phyloP scores from a whole-genome alignment of 2,329 filamentous ascomycete genomes.

The Colletotrichum melonis region DNA sequence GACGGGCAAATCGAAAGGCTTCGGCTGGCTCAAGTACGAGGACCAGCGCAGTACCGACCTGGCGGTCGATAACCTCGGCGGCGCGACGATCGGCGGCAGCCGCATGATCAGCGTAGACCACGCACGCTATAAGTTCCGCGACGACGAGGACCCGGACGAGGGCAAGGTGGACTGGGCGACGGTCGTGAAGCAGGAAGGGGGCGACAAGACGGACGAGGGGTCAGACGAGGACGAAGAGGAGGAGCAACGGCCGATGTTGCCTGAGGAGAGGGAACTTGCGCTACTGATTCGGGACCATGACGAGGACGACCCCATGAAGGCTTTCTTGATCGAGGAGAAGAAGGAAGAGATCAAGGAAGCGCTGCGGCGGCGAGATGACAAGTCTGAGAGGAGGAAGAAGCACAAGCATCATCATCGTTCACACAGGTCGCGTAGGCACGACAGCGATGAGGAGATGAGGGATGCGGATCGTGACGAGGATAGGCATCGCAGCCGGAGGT shows the following conservation, averaged over 20 bases:
- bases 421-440: conserved; percentile 53
- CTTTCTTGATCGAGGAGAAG: conserved; percentile 89
- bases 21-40: conserved; percentile 97
- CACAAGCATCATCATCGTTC: conserved; percentile 59
- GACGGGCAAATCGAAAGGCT: conserved; percentile 93
- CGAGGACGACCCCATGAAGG: conserved; percentile 98
- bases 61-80: conserved; percentile 94
- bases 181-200: conserved; percentile 65
- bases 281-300: conserved; percentile 83
- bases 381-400: conserved; percentile 61
- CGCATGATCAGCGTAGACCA: conserved; percentile 90
- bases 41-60: conserved; percentile 96
- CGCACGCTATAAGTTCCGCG: conserved; percentile 87
- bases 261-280: conserved; percentile 84
- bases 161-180: conserved; percentile 70
- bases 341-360: conserved; percentile 86
- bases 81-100: conserved; percentile 80
- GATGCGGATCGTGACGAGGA: conserved; percentile 45
- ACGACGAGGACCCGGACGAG: conserved; percentile 77
- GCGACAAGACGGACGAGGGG: conserved; percentile 58
- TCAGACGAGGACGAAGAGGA: conserved; percentile 55
- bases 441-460: conserved; percentile 41
- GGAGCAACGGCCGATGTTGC: conserved; percentile 71
- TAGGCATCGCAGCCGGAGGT: conserved; percentile 42
- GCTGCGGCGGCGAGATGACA: conserved; percentile 61